Evolutionary conservation across 129 eudicot genomes (phyloP).

Genomic region (Flaveria trinervia): DNA sequence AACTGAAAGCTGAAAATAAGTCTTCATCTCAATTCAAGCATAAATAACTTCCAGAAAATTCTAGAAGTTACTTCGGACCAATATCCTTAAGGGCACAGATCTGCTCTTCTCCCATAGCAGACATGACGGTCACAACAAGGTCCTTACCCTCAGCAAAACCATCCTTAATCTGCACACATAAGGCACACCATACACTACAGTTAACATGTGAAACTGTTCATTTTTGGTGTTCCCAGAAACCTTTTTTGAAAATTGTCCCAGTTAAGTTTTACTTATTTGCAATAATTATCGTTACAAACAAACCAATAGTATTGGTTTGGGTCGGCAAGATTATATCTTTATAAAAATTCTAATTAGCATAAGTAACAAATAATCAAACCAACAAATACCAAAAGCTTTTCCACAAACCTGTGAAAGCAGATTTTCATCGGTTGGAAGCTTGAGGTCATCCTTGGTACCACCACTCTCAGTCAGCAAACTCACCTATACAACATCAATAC

Average conservation of each 20-base stretch:
- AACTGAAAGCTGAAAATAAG: slow-evolving; percentile 25
- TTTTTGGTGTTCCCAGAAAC: too few relatives aligned
- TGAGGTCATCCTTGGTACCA: slow-evolving; percentile 71
- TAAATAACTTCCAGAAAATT: not conserved
- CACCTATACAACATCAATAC: slow-evolving; percentile 37
- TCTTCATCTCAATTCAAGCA: not conserved
- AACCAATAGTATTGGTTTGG: not conserved
- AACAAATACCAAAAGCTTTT: not conserved
- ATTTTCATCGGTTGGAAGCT: slow-evolving; percentile 69
- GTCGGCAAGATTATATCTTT: not conserved
- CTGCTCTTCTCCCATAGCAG: slow-evolving; percentile 93
- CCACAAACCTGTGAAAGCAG: slow-evolving; percentile 60
- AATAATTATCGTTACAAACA: not conserved
- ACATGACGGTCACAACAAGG: slow-evolving; percentile 78
- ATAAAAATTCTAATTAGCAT: not conserved
- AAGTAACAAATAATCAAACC: not conserved
- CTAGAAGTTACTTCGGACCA: slow-evolving; percentile 53
- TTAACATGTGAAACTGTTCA: not conserved
- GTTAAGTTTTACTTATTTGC: too few relatives aligned
- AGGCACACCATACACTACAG: not conserved
- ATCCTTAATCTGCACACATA: slow-evolving; percentile 61
- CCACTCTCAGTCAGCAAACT: slow-evolving; percentile 70
- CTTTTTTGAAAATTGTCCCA: too few relatives aligned
- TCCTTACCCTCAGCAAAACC: slow-evolving; percentile 86
- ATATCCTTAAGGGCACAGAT: slow-evolving; percentile 76